These are phyloP conservation scores for Pleodorina starrii DNA, from an alignment of 139 green algal species.

Conservation along the genomic window DNA sequence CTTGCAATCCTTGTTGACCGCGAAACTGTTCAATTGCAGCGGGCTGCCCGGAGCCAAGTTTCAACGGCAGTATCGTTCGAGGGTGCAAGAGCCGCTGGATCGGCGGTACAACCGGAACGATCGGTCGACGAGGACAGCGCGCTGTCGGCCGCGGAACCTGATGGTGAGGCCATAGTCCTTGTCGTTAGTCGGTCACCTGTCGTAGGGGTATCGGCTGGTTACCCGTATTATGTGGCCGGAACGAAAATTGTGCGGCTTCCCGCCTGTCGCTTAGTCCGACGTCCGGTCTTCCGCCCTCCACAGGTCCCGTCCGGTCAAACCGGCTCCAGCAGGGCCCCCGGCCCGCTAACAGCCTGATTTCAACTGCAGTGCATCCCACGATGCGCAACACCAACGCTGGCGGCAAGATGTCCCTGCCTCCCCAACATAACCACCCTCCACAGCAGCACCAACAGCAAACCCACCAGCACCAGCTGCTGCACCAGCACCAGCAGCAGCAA, in stretches of 20 bases:
- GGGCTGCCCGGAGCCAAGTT: conserved; percentile 63
- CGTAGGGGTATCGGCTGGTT: too few species aligned
- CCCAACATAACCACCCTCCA: background rate
- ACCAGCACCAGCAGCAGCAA: background rate
- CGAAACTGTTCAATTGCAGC: conserved; percentile 43
- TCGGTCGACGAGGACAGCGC: conserved; percentile 67
- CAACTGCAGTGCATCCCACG: conserved; percentile 62
- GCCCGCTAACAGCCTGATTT: conserved; percentile 68
- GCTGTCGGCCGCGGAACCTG: conserved; percentile 65
- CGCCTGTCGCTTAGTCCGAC: too few species aligned
- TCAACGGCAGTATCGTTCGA: conserved; percentile 73
- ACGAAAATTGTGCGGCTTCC: too few species aligned
- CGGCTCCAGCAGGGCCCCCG: conserved; percentile 23
- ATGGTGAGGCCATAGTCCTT: conserved; percentile 50
- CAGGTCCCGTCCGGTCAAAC: conserved; percentile 34
- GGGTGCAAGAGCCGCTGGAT: conserved; percentile 63
- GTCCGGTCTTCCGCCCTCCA: conserved; percentile 3
- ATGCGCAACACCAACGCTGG: background rate
- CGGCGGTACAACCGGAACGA: conserved; percentile 60
- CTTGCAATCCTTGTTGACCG: too few species aligned
- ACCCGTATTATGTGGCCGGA: too few species aligned
- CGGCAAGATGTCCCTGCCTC: background rate
- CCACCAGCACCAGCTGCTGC: background rate
- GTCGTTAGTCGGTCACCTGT: too few species aligned
- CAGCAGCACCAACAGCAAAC: conserved; percentile 26